Evolutionary conservation across 1,139 yeast genomes (phyloP).

Genomic region (Sugiyamaella paludigena): DNA sequence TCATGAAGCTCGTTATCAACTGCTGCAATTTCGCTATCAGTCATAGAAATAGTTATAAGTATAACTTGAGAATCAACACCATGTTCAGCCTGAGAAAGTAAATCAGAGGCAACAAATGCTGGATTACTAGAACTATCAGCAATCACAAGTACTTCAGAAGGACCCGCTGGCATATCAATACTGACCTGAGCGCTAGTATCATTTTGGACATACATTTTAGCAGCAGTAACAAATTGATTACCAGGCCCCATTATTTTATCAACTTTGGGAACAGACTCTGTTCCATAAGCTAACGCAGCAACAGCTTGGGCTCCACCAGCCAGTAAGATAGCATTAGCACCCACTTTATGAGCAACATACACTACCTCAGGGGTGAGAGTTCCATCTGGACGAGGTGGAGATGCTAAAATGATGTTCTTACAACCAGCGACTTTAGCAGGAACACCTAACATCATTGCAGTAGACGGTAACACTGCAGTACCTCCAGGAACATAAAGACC

Average conservation of each 20-base stretch:
- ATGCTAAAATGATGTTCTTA: conserved; percentile 86
- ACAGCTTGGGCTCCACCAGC: conserved; percentile 99
- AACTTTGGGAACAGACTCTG: conserved; percentile 85
- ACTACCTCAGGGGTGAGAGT: conserved; percentile 95
- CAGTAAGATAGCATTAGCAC: conserved; percentile 82
- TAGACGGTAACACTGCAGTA: conserved; percentile 95
- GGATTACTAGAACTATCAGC: conserved; percentile 88
- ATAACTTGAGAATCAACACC: conserved; percentile 98
- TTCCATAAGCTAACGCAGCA: conserved; percentile 98
- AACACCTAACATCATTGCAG: conserved; percentile 96
- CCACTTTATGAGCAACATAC: conserved; percentile 93
- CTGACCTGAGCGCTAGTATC: conserved; percentile 94
- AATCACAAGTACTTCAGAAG: conserved; percentile 91
- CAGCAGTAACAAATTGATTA: conserved; percentile 98
- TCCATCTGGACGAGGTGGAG: conserved; percentile 97
- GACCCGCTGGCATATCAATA: conserved; percentile 99
- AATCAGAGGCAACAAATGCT: conserved; percentile 92
- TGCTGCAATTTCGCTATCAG: conserved; percentile 55
- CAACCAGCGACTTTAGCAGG: conserved; percentile 99
- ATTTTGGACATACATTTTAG: conserved; percentile 95
- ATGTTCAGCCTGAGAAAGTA: conserved; percentile 97
- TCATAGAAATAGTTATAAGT: conserved; percentile 74
- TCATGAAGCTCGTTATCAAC: conserved; percentile 77
- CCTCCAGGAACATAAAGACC: conserved; percentile 99
- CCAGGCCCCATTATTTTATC: conserved; percentile 99